These are phyloP conservation scores for Jimgerdemannia lactiflua DNA, from an alignment of 192 early-diverging fungal species.

Conservation along the genomic window DNA sequence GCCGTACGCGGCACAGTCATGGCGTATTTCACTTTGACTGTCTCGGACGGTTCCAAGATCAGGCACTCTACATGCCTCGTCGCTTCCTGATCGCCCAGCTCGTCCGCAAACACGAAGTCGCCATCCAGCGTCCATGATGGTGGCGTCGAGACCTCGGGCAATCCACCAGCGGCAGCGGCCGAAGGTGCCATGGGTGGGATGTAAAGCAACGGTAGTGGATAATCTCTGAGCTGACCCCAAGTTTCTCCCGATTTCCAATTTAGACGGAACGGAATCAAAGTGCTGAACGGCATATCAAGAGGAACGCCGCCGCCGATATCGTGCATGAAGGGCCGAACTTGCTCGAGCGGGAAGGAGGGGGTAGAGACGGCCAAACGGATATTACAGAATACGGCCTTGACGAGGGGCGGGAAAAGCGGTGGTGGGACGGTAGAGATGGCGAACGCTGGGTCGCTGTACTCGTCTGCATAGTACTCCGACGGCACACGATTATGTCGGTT, in stretches of 20 bases:
- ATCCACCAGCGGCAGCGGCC: neutral
- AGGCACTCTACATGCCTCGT: conserved; percentile 19
- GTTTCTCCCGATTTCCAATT: conserved; percentile 27
- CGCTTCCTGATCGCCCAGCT: conserved; percentile 20
- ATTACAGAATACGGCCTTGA: conserved; percentile 21
- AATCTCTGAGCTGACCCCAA: conserved; percentile 35
- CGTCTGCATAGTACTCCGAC: neutral
- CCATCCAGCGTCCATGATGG: conserved; percentile 30
- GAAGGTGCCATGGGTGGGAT: conserved; percentile 16
- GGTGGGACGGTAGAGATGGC: conserved; percentile 8
- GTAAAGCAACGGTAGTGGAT: conserved; percentile 36
- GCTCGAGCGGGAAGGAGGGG: conserved; percentile 27
- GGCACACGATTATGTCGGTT: neutral
- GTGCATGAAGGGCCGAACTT: conserved; percentile 34
- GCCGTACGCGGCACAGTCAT: conserved; percentile 23
- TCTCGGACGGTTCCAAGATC: neutral
- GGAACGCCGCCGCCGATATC: conserved; percentile 36
- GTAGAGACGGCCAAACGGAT: conserved; percentile 11
- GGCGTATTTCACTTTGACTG: conserved; percentile 8
- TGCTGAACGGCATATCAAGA: conserved; percentile 30
- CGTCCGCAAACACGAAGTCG: conserved; percentile 41
- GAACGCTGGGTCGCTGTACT: conserved; percentile 8
- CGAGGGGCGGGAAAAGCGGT: conserved; percentile 24
- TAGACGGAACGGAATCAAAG: conserved; percentile 38
- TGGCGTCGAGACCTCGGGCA: neutral